These are phyloP conservation scores for Neonectria faginata DNA, from an alignment of 2,329 filamentous ascomycete species.

Conservation along the genomic window DNA sequence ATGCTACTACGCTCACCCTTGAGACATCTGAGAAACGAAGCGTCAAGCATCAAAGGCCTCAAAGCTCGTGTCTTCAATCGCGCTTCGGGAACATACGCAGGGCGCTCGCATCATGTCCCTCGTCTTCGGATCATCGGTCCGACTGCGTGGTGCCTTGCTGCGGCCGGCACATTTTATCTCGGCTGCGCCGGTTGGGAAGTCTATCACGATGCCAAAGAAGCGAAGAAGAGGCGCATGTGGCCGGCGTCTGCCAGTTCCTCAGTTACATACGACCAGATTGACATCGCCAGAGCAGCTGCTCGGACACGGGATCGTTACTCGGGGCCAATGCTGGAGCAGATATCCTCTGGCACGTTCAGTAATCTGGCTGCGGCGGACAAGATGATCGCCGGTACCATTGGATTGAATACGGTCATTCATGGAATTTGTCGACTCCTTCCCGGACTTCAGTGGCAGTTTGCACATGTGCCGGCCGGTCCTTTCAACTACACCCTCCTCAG, in stretches of 20 bases:
- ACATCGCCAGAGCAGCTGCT: background rate
- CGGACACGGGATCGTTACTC: background rate
- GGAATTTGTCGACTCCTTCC: background rate
- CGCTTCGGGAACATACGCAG: background rate
- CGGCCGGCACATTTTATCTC: constrained; percentile 11
- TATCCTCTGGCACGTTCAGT: background rate
- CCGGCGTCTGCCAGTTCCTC: background rate
- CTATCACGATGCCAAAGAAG: constrained; percentile 9
- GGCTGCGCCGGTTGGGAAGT: constrained; percentile 14
- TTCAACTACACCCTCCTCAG: constrained; percentile 1
- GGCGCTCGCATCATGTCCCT: background rate
- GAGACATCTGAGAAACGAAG: background rate
- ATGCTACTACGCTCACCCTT: background rate
- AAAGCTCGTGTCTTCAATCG: background rate
- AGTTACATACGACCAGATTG: background rate
- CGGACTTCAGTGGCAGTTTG: constrained; percentile 1
- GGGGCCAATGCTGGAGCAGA: background rate
- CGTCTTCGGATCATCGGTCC: constrained; percentile 4
- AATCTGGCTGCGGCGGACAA: constrained; percentile 9
- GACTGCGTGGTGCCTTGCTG: constrained; percentile 11
- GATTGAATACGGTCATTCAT: constrained; percentile 5
- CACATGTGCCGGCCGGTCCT: background rate
- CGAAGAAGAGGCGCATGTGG: background rate
- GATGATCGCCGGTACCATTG: constrained; percentile 8
- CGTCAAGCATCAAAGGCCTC: background rate